Base-by-base conservation (phyloP, 257 asterid genomes). In the Buddleja alternifolia region DNA sequence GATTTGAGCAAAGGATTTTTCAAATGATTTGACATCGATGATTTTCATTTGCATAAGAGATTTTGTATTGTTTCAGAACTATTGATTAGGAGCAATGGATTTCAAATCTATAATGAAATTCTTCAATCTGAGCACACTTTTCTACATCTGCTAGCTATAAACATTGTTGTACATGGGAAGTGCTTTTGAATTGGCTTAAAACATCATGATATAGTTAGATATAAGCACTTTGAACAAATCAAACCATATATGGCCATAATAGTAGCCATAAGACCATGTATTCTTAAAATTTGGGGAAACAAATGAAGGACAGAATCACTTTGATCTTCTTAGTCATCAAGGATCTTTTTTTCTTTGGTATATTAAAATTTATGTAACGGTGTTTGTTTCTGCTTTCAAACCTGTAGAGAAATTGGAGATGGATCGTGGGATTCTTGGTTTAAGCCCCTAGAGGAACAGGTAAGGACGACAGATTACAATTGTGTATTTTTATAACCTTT, bases 371-470 rank as follows among this genome's bases (percentile, higher is more conserved):
- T 50, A 36, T 65, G 54, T 37, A 10, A 37, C 15, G 19, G 25
- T 45, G 57, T 19, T 36, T 15, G 8, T 70, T 64, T 67, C 6
- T 36, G 34, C 12, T 73, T 50, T 64, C 16, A 55, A 61, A 52
- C 59, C 47, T 63, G 6, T 60, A 90, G 98, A 77, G 98, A 92
- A 83, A 83, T 92, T 69, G 98, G 98, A 74, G 77, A 77, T 83
- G 98, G 98, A 62, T 36, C 92, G 12, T 87, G 96, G 98, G 98
- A 88, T 76, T 93, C 98, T 69, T 93, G 97, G 98, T 93, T 93
- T 78, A 93, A 73, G 87, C 84, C 93, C 56, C 80, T 90, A 24
- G 81, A 78, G 37, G 87, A 88, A 67, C 98, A 93, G 95, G 98
- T 85, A 73, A 71, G 34, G 39, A 54, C 6, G 34, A 20, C 6